phyloP scores from a whole-genome alignment of 2,329 filamentous ascomycete species.

The Botrytis tulipae region DNA sequence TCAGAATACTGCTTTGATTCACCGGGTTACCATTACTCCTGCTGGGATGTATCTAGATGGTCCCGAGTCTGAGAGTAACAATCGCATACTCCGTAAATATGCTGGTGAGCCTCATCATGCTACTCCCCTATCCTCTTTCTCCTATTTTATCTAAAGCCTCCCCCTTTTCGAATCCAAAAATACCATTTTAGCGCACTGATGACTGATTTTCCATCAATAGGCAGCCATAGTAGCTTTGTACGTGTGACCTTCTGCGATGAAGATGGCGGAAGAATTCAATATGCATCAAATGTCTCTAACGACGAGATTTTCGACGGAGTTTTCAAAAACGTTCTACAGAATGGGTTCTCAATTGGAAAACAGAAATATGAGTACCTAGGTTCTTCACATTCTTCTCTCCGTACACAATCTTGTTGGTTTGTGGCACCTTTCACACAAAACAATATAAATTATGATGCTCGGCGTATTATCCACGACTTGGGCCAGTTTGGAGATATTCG shows the following conservation, averaged over 20 bases:
- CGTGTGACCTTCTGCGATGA: conserved; percentile 75
- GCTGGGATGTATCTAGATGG: conserved; percentile 56
- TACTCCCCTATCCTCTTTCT: no score
- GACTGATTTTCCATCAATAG: not conserved
- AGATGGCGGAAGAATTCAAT: conserved; percentile 61
- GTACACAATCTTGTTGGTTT: conserved; percentile 70
- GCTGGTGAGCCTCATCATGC: conserved; percentile 41
- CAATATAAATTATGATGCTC: conserved; percentile 36
- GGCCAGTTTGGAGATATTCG: conserved; percentile 52
- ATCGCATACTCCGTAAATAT: conserved; percentile 69
- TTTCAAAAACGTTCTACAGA: conserved; percentile 58
- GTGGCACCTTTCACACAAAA: conserved; percentile 48
- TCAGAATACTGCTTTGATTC: conserved; percentile 33
- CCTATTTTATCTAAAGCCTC: fast-evolving
- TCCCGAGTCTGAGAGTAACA: conserved; percentile 65
- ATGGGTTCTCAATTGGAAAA: conserved; percentile 63
- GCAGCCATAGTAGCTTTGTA: conserved; percentile 58
- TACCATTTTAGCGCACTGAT: not conserved
- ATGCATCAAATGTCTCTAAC: conserved; percentile 52
- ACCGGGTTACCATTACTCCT: conserved; percentile 52
- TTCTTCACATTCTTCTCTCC: conserved; percentile 76
- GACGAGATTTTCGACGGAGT: conserved; percentile 53
- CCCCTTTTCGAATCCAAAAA: no score
- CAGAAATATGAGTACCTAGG: conserved; percentile 66
- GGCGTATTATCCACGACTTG: conserved; percentile 45